Conservation (phyloP, 371 early-diverging fungal species). For the Mucor sp. region DNA sequence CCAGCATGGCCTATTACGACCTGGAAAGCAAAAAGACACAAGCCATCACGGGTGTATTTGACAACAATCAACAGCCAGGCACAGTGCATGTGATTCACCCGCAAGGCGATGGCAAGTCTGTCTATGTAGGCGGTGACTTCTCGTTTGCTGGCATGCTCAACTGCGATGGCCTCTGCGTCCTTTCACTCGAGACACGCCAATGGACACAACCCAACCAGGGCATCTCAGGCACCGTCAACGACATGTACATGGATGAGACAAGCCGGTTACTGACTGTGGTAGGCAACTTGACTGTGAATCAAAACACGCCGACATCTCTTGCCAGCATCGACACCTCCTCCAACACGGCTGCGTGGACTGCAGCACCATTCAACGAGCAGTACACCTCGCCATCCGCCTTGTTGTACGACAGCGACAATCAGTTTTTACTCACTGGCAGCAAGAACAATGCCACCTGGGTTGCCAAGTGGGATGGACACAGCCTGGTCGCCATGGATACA, state of each 20-base stretch:
- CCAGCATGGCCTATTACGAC: slow-evolving; percentile 39
- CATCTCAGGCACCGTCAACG: slow-evolving; percentile 14
- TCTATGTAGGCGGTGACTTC: slow-evolving; percentile 60
- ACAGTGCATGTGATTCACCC: slow-evolving; percentile 43
- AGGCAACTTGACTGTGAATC: slow-evolving; percentile 34
- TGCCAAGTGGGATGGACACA: slow-evolving; percentile 12
- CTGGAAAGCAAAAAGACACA: slow-evolving; percentile 13
- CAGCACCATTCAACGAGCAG: neutral
- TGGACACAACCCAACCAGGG: slow-evolving; percentile 36
- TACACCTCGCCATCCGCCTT: neutral
- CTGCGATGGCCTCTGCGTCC: slow-evolving; percentile 44
- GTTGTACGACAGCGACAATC: slow-evolving; percentile 9
- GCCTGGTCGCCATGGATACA: neutral
- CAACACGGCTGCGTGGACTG: neutral
- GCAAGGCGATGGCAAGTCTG: slow-evolving; percentile 33
- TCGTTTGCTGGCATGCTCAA: slow-evolving; percentile 39
- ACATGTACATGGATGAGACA: slow-evolving; percentile 6
- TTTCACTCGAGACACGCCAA: slow-evolving; percentile 29
- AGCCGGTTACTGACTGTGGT: slow-evolving; percentile 19
- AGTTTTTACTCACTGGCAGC: slow-evolving; percentile 9
- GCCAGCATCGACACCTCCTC: slow-evolving; percentile 7
- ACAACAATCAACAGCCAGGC: slow-evolving; percentile 25
- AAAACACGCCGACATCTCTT: neutral
- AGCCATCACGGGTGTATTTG: slow-evolving; percentile 30
- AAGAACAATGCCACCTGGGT: neutral